Base-by-base conservation (phyloP, 306 rosid species). In the Pterocarpus santalinus region DNA sequence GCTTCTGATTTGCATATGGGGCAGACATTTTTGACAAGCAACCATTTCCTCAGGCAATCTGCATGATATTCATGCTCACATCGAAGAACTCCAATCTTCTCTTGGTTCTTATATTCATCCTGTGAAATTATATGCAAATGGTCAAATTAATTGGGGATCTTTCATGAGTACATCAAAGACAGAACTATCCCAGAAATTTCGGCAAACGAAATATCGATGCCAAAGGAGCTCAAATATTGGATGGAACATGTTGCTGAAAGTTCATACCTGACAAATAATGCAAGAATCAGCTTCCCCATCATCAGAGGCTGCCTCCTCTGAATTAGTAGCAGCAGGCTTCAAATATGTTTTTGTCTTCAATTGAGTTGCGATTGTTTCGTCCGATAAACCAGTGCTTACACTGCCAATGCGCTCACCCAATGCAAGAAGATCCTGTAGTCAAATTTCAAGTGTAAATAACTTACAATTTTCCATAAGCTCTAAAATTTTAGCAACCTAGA, bases 1-100 rank as follows among this genome's bases (percentile, higher is more conserved):
- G 99, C 99, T 86, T 96, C 98, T 6, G 97, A 93, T 83, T 96
- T 96, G 97, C 99, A 96, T 73, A 96, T 71, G 12, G 99, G 98
- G 80, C 99, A 96, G 22, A 88, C 97, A 60, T 96, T 96, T 85
- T 96, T 96, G 7, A 92, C 88, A 17, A 89, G 82, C 86, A 96
- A 78, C 99, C 99, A 96, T 76, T 90, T 89, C 89, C 72, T 90
- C 22, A 96, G 76, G 90, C 99, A 96, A 51, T 79, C 85, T 13
- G 85, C 94, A 73, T 96, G 99, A 57, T 96, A 96, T 57, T 93
- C 97, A 5, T 96, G 99, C 76, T 94, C 99, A 34, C 99, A 96
- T 55, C 84, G 63, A 28, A 96, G 97, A 22, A 86, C 66, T 73
- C 97, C 99, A 43, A 96, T 76, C 87, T 78, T 88, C 77, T 96